phyloP scores from a whole-genome alignment of 169 alveolate genomes.

The Eimeria sp. region DNA sequence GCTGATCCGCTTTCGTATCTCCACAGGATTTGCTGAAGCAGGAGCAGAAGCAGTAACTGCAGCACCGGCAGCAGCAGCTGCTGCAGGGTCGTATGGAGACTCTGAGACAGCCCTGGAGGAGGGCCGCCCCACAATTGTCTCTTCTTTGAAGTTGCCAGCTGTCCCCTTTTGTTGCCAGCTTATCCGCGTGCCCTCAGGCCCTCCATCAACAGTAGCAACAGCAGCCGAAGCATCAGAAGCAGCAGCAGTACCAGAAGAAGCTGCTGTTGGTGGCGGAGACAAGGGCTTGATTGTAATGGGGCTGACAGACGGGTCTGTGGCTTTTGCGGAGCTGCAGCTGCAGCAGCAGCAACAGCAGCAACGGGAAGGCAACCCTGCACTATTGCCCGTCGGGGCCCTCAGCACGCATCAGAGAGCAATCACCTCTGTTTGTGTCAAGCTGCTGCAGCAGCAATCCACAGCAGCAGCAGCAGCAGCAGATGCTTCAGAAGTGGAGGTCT shows the following conservation, averaged over 20 bases:
- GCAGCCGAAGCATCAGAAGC: neutral
- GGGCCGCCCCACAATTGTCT: conserved; percentile 41
- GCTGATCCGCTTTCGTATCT: neutral
- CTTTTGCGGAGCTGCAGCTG: conserved; percentile 6
- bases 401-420: conserved; percentile 24
- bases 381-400: conserved; percentile 36
- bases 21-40: conserved; percentile 20
- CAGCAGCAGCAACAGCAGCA: conserved; percentile 4
- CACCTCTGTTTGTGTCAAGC: conserved; percentile 12
- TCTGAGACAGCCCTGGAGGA: neutral
- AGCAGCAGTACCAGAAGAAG: neutral
- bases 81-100: neutral
- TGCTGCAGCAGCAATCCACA: neutral
- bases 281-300: conserved; percentile 24
- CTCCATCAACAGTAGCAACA: neutral
- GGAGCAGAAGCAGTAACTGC: neutral
- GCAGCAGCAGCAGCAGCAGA: conserved; percentile 1
- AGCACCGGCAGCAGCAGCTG: neutral
- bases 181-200: neutral
- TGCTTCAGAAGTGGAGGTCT: neutral
- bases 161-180: conserved; percentile 39
- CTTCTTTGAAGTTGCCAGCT: neutral
- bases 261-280: neutral
- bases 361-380: neutral
- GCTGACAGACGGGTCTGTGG: conserved; percentile 39